Evolutionary conservation across 352 stramenopile species (phyloP), one percentile per base, ranked within the genome.

Genomic region (Pythium utonaiense): DNA sequence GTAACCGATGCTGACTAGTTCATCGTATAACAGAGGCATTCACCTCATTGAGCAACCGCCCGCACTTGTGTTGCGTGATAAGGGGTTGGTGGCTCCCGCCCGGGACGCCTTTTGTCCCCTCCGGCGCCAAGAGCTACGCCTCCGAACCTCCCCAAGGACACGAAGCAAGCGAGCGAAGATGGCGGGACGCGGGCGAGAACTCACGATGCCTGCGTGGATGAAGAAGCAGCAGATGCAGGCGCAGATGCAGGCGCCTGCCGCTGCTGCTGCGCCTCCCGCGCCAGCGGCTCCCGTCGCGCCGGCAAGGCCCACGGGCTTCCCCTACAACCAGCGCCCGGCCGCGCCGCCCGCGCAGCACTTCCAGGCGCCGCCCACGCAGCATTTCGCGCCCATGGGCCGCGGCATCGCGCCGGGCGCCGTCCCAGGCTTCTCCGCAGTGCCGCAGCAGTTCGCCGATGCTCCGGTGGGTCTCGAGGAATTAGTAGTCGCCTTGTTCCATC

Each of bases 181-280:
- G 81, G 81, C 79, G n/a, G 86, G 84, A 21, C 79, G 86, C 41
- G 86, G 86, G 72, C 80, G 84, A 27, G 83, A 89, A 60, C 78
- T 96, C 62, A 93, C 83, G 70, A 74, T 96, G 50, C 86, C 86
- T 21, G 86, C 86, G 64, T 96, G 86, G 86, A 93, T 95, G 84
- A 92, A 86, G 67, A 89, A 93, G 67, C 78, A 89, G 63, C 78
- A 92, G 44, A 54, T 49, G 38, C 17, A 16, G 17, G 38, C 38
- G 38, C 38, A 45, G 38, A 13, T 17, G 51, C 41, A 27, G 47
- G 53, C 47, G 41, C 47, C 59, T 34, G 53, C 54, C 5, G 19
- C n/a, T 60, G 34, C 53, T 3, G 41, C 36, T 31, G 49, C 60
- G 25, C 53, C 56, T 7, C 28, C 40, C 21, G 33, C 64, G 12